Conservation (phyloP, 805 yeast genomes). For the Lachancea meyersii region DNA sequence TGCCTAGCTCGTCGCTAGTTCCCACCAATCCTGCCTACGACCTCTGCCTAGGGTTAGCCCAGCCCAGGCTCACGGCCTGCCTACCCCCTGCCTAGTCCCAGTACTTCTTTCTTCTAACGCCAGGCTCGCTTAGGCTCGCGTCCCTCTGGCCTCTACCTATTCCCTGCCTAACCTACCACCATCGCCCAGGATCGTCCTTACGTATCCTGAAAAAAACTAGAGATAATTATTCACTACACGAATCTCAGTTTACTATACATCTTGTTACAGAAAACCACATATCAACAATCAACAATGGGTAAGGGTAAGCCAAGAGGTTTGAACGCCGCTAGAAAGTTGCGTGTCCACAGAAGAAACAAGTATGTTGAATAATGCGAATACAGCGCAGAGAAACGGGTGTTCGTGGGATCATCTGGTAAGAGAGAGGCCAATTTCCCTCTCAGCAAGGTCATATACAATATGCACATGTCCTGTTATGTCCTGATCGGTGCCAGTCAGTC, state of each 20-base stretch:
- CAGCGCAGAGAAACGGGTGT: neutral
- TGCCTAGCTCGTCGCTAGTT: no score
- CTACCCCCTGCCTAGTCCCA: no score
- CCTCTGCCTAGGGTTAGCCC: no score
- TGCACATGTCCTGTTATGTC: no score
- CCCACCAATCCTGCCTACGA: no score
- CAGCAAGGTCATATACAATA: no score
- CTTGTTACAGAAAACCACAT: conserved; percentile 7
- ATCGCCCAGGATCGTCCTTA: neutral
- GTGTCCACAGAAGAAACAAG: conserved; percentile 99
- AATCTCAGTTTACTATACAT: neutral
- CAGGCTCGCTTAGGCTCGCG: no score
- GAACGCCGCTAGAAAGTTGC: conserved; percentile 99
- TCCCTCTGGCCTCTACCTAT: neutral
- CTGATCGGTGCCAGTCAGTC: no score
- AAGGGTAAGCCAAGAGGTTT: conserved; percentile 99
- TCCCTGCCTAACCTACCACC: neutral
- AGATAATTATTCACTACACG: neutral
- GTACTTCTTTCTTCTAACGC: no score
- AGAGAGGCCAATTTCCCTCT: no score
- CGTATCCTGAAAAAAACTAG: conserved; percentile 1
- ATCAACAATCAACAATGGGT: conserved; percentile 67
- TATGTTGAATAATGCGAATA: conserved; percentile 30
- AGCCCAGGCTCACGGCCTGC: no score
- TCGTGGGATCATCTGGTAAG: no score